These are phyloP conservation scores for Turnera subulata DNA, from an alignment of 345 rosid genomes.

Conservation along the genomic window DNA sequence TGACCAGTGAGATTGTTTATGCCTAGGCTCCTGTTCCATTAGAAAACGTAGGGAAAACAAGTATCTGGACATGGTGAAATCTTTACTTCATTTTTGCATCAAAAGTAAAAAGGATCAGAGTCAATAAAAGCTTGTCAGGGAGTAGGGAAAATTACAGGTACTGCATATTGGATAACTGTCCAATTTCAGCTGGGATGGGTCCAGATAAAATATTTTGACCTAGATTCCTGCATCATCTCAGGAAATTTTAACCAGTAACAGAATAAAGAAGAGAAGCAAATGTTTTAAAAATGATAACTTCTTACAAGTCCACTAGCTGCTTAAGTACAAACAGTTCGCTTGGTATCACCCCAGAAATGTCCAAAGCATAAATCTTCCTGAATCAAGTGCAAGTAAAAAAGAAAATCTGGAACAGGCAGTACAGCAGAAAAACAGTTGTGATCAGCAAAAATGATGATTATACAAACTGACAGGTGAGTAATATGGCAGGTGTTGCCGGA, in stretches of 20 bases:
- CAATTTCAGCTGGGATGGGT: conserved; percentile 44
- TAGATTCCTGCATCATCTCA: conserved; percentile 38
- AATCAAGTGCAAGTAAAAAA: conserved; percentile 2
- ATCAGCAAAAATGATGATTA: neutral
- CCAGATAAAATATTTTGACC: conserved; percentile 51
- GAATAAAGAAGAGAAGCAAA: conserved; percentile 4
- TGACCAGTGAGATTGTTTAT: conserved; percentile 53
- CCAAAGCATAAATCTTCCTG: conserved; percentile 63
- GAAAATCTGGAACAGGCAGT: neutral
- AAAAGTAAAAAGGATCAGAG: neutral
- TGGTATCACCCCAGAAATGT: conserved; percentile 47
- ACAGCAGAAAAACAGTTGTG: neutral
- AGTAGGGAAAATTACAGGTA: conserved; percentile 63
- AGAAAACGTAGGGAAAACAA: conserved; percentile 18
- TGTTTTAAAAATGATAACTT: neutral
- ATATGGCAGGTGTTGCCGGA: conserved; percentile 38
- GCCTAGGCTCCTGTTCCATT: conserved; percentile 47
- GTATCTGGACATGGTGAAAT: neutral
- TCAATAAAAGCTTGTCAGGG: neutral
- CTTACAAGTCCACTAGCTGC: conserved; percentile 49
- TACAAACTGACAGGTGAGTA: conserved; percentile 41
- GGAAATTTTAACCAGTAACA: neutral
- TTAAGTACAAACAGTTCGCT: conserved; percentile 41
- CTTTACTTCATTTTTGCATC: too few relatives aligned
- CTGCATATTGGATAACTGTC: conserved; percentile 41